A percentile compares a stretch with the other conserved stretches of the same genome.
These are phyloP conservation scores for Ogataea ramenticola DNA, from an alignment of 805 yeast genomes.

Conservation along the genomic window DNA sequence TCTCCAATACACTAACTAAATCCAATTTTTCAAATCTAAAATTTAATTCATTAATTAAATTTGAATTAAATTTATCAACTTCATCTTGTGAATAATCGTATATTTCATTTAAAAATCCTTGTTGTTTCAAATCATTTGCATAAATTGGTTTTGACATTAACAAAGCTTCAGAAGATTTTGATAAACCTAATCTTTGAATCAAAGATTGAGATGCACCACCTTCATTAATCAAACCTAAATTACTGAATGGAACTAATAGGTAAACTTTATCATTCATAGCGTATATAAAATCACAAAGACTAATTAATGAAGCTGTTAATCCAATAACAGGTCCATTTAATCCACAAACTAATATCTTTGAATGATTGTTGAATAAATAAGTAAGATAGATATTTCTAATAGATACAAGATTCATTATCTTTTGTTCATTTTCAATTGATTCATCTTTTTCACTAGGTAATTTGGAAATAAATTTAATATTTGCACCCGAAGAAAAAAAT, in stretches of 20 bases:
- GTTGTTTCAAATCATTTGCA: constrained; percentile 46
- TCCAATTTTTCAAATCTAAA: constrained; percentile 36
- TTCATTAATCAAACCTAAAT: constrained; percentile 76
- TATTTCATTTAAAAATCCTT: constrained; percentile 58
- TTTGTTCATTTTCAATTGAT: constrained; percentile 6
- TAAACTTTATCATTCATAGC: constrained; percentile 51
- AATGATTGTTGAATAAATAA: constrained; percentile 59
- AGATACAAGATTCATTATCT: constrained; percentile 26
- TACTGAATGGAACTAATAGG: constrained; percentile 70
- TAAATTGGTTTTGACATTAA: constrained; percentile 59
- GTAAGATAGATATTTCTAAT: constrained; percentile 68
- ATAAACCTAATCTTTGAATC: constrained; percentile 63
- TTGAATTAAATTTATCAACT: constrained; percentile 35
- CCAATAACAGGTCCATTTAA: constrained; percentile 89
- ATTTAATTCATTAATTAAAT: constrained; percentile 28
- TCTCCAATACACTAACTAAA: constrained; percentile 34
- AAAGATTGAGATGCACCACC: constrained; percentile 70
- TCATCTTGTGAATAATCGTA: constrained; percentile 27
- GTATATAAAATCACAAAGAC: constrained; percentile 72
- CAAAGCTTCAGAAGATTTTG: constrained; percentile 66
- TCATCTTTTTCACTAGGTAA: constrained; percentile 6
- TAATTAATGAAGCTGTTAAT: constrained; percentile 62
- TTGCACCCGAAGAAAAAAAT: constrained; percentile 82
- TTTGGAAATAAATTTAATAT: constrained; percentile 37
- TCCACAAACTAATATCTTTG: constrained; percentile 63